phyloP scores from a whole-genome alignment of 176 grass and related monocot genomes.

The Oryza brachyantha region DNA sequence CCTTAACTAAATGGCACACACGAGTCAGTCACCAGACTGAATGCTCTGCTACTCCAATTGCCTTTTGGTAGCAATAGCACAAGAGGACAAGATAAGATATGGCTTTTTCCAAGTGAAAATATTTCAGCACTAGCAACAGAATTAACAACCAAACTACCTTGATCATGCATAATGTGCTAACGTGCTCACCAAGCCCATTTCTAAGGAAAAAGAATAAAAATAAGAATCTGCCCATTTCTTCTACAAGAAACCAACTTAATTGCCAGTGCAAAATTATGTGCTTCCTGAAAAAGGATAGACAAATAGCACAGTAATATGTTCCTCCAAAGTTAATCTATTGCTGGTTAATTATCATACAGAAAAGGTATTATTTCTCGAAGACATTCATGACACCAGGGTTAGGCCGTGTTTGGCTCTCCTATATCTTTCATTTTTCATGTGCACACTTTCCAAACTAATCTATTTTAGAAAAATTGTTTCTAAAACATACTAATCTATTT shows the following conservation, averaged over 20 bases:
- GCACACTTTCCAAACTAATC: no score
- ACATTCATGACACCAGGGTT: neutral
- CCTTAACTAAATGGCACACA: slow-evolving; percentile 22
- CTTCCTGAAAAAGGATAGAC: neutral
- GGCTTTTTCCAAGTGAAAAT: neutral
- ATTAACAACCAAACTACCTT: neutral
- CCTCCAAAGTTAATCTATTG: neutral
- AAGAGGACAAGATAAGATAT: slow-evolving; percentile 14
- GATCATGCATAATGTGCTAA: neutral
- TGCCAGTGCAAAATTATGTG: neutral
- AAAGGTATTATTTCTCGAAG: neutral
- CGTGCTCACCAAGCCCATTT: neutral
- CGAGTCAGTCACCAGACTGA: neutral
- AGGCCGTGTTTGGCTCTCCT: no score
- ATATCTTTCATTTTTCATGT: no score
- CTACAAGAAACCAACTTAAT: neutral
- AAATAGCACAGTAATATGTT: neutral
- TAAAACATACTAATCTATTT: no score
- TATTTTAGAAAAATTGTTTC: no score
- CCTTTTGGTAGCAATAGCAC: slow-evolving; percentile 2
- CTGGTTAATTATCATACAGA: neutral
- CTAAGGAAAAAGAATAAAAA: neutral
- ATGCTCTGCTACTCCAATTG: neutral
- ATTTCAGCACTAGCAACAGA: neutral
- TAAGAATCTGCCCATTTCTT: neutral